phyloP scores from a whole-genome alignment of 2,329 filamentous ascomycete species.

The Alternaria incomplexa region DNA sequence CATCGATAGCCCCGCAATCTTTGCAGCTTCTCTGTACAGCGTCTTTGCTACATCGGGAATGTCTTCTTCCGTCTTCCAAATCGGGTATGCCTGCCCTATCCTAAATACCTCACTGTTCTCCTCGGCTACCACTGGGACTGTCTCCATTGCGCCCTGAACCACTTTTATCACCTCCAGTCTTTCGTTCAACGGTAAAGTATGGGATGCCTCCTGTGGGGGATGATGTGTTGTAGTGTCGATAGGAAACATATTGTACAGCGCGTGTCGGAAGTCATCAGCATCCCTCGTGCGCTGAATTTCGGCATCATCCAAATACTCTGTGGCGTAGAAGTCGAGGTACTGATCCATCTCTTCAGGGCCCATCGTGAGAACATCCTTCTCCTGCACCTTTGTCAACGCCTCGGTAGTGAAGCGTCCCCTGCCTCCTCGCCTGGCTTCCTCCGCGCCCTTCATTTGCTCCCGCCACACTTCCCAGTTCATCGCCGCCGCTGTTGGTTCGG shows the following conservation, averaged over 20 bases:
- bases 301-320: slow-evolving; percentile 63
- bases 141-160: slow-evolving; percentile 52
- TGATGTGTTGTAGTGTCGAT: slow-evolving; percentile 15
- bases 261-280: slow-evolving; percentile 49
- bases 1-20: slow-evolving; percentile 57
- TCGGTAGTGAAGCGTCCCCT: slow-evolving; percentile 41
- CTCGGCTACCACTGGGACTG: slow-evolving; percentile 47
- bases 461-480: slow-evolving; percentile 79
- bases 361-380: slow-evolving; percentile 69
- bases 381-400: slow-evolving; percentile 61
- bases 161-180: slow-evolving; percentile 49
- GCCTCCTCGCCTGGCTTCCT: slow-evolving; percentile 6
- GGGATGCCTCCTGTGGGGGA: slow-evolving; percentile 8
- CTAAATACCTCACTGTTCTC: slow-evolving; percentile 39
- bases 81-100: slow-evolving; percentile 59
- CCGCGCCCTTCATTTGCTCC: slow-evolving; percentile 16
- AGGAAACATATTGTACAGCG: slow-evolving; percentile 53
- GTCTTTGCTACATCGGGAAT: slow-evolving; percentile 53
- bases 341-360: slow-evolving; percentile 68
- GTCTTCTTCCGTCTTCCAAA: slow-evolving; percentile 56
- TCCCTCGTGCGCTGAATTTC: slow-evolving; percentile 41
- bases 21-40: slow-evolving; percentile 61
- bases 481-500: slow-evolving; percentile 64
- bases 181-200: slow-evolving; percentile 36
- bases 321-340: slow-evolving; percentile 79